phyloP scores from a whole-genome alignment of 345 rosid genomes.

The Eucalyptus urophylla region DNA sequence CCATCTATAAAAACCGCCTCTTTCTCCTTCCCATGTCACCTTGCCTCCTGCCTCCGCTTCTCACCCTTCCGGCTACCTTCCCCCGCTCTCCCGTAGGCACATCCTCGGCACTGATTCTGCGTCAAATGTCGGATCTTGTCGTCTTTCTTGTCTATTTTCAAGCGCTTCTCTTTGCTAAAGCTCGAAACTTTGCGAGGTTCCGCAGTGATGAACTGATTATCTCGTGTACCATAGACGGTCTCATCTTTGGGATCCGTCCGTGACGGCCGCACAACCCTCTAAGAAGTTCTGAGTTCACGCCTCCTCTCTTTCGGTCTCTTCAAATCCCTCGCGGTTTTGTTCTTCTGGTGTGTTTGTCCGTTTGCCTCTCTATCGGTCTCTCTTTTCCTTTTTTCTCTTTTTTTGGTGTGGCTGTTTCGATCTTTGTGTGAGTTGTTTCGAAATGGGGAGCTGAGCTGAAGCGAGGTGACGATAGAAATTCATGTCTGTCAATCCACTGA shows the following conservation, averaged over 20 bases:
- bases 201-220: not conserved
- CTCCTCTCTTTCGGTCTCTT: not conserved
- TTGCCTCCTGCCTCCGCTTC: not conserved
- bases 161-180: not conserved
- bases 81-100: not conserved
- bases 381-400: rapidly evolving
- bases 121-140: not conserved
- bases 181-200: not conserved
- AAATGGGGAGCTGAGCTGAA: not conserved
- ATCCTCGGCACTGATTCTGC: not conserved
- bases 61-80: too few relatives aligned
- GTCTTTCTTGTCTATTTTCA: not conserved
- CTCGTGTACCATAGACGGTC: not conserved
- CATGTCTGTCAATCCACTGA: slow-evolving; percentile 10
- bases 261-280: slow-evolving; percentile 5
- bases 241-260: not conserved
- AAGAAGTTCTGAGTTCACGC: slow-evolving; percentile 3
- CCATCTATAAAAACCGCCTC: not conserved
- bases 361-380: not conserved
- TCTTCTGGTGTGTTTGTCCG: not conserved
- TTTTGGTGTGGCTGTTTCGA: not conserved
- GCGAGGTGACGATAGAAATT: slow-evolving; percentile 10
- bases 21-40: not conserved
- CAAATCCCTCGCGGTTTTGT: not conserved
- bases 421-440: not conserved